Conservation (phyloP, 805 yeast genomes). For the Priceomyces carsonii region DNA sequence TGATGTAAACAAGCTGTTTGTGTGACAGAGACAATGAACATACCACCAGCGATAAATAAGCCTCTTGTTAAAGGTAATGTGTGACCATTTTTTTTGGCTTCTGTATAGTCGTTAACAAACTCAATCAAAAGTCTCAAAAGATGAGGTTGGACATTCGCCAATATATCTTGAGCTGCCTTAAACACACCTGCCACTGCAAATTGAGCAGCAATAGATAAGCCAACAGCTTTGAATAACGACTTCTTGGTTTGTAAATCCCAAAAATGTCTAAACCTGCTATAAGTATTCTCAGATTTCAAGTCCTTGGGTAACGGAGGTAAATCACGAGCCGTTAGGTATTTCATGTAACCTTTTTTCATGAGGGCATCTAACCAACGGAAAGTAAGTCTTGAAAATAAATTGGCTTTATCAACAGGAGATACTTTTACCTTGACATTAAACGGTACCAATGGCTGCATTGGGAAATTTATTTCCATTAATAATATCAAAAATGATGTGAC, state of each 20-base stretch:
- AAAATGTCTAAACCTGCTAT: slow-evolving; percentile 48
- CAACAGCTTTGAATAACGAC: slow-evolving; percentile 61
- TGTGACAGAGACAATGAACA: slow-evolving; percentile 75
- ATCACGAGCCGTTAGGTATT: slow-evolving; percentile 58
- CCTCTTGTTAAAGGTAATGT: slow-evolving; percentile 71
- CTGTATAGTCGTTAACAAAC: slow-evolving; percentile 39
- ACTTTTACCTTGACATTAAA: slow-evolving; percentile 15
- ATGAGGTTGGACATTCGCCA: slow-evolving; percentile 50
- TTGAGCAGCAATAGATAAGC: slow-evolving; percentile 73
- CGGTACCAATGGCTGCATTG: slow-evolving; percentile 29
- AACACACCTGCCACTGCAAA: slow-evolving; percentile 70
- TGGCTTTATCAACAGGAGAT: slow-evolving; percentile 56
- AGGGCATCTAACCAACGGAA: slow-evolving; percentile 91
- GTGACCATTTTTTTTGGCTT: slow-evolving; percentile 32
- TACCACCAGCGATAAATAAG: slow-evolving; percentile 68
- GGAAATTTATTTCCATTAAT: slow-evolving; percentile 43
- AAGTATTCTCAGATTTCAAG: slow-evolving; percentile 55
- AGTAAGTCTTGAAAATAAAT: slow-evolving; percentile 73
- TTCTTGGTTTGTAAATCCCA: slow-evolving; percentile 60
- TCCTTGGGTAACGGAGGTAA: slow-evolving; percentile 76
- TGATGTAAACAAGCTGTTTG: slow-evolving; percentile 80
- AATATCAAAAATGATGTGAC: slow-evolving; percentile 44
- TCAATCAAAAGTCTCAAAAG: slow-evolving; percentile 29
- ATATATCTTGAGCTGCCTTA: slow-evolving; percentile 71
- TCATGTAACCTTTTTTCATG: slow-evolving; percentile 74